Evolutionary conservation across 495 filamentous ascomycete species (phyloP).

Genomic region (Penicillium steckii): DNA sequence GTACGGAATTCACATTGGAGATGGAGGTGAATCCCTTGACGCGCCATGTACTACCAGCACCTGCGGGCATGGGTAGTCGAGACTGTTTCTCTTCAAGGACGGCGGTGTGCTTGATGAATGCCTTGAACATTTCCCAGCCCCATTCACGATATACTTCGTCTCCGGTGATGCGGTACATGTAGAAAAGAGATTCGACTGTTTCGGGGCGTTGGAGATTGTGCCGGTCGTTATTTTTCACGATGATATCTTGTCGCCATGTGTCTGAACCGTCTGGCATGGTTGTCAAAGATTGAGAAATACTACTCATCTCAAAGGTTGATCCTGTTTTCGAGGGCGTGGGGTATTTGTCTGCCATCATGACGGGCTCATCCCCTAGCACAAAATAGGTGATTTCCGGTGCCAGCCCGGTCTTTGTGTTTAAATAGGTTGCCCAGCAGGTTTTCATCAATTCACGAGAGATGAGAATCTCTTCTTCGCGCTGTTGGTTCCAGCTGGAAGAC

Average conservation of each 20-base stretch:
- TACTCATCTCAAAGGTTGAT: constrained; percentile 27
- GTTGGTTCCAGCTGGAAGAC: constrained; percentile 64
- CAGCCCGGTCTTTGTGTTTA: constrained; percentile 79
- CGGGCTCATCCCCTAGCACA: constrained; percentile 56
- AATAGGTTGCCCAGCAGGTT: constrained; percentile 97
- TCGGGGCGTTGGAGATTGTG: constrained; percentile 98
- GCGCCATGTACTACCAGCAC: constrained; percentile 10
- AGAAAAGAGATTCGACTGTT: constrained; percentile 91
- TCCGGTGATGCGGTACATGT: constrained; percentile 98
- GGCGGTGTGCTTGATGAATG: constrained; percentile 79
- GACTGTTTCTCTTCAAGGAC: constrained; percentile 56
- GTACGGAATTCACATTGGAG: constrained; percentile 67
- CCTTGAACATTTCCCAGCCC: constrained; percentile 98
- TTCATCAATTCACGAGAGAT: constrained; percentile 89
- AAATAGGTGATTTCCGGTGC: constrained; percentile 94
- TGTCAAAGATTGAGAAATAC: constrained; percentile 35
- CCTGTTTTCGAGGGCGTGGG: constrained; percentile 29
- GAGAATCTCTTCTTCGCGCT: constrained; percentile 82
- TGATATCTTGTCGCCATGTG: constrained; percentile 69
- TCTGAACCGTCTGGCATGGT: constrained; percentile 19
- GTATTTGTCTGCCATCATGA: constrained; percentile 43
- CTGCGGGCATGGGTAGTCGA: constrained; percentile 2
- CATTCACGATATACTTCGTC: constrained; percentile 89
- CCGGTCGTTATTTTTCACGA: constrained; percentile 69
- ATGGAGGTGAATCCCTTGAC: constrained; percentile 76